A percentile compares a stretch with the other conserved stretches of the same genome.
phyloP scores from a whole-genome alignment of 257 asterid genomes.

The Solanum piurae region DNA sequence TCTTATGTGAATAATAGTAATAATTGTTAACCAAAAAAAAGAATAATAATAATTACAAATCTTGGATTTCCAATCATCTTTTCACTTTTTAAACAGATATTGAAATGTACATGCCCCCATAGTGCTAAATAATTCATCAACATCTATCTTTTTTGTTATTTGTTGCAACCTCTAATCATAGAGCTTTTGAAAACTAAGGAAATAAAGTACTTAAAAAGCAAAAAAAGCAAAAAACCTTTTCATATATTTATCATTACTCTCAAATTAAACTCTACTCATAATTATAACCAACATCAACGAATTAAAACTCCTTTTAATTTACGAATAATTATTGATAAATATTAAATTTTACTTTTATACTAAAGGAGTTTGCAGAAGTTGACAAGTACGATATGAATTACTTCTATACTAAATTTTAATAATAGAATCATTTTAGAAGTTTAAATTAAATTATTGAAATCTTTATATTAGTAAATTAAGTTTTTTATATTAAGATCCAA shows the following conservation, averaged over 20 bases:
- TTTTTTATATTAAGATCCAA: neutral
- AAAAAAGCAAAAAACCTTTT: neutral
- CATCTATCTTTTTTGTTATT: neutral
- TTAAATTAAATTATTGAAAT: neutral
- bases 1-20: neutral
- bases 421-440: neutral
- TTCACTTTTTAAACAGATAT: neutral
- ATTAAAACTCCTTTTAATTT: neutral
- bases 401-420: neutral
- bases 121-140: constrained; percentile 1
- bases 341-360: neutral
- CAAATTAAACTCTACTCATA: neutral
- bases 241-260: neutral
- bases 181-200: neutral
- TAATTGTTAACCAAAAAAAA: neutral
- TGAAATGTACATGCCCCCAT: neutral
- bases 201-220: neutral
- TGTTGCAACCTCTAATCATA: neutral
- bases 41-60: neutral
- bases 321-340: neutral
- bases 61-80: neutral
- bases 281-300: neutral
- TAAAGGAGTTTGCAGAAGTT: neutral
- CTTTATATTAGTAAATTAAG: neutral
- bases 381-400: neutral